phyloP scores from a whole-genome alignment of 805 yeast species.

The Lachancea thermotolerans region DNA sequence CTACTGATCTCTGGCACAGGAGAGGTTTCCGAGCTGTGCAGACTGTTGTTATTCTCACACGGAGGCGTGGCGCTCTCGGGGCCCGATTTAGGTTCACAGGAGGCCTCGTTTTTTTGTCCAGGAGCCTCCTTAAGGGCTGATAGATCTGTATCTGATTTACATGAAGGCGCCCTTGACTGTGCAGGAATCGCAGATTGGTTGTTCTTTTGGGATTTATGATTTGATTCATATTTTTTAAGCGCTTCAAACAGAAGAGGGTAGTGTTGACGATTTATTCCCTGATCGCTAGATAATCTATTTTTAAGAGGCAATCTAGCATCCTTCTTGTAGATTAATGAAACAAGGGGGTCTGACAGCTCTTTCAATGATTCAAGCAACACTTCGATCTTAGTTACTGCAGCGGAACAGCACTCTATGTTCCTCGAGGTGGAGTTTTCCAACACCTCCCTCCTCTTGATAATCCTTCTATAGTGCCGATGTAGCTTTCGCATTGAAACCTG shows the following conservation, averaged over 20 bases:
- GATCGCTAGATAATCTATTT: slow-evolving; percentile 32
- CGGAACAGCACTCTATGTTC: neutral
- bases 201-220: neutral
- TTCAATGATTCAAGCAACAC: neutral
- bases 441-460: slow-evolving; percentile 11
- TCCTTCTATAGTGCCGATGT: slow-evolving; percentile 15
- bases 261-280: slow-evolving; percentile 37
- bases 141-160: no score
- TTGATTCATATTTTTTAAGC: neutral
- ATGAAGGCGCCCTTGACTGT: no score
- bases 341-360: neutral
- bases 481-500: slow-evolving; percentile 19
- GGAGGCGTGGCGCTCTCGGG: no score
- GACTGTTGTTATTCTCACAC: no score
- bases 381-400: neutral
- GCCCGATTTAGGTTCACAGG: no score
- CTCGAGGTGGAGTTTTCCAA: slow-evolving; percentile 1
- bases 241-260: slow-evolving; percentile 35
- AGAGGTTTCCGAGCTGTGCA: no score
- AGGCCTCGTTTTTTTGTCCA: no score
- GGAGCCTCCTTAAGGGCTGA: no score
- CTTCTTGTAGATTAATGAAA: slow-evolving; percentile 9
- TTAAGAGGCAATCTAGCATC: slow-evolving; percentile 34
- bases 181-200: no score
- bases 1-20: no score